phyloP scores from a whole-genome alignment of 495 filamentous ascomycete genomes.

The Penicillium pulvis region DNA sequence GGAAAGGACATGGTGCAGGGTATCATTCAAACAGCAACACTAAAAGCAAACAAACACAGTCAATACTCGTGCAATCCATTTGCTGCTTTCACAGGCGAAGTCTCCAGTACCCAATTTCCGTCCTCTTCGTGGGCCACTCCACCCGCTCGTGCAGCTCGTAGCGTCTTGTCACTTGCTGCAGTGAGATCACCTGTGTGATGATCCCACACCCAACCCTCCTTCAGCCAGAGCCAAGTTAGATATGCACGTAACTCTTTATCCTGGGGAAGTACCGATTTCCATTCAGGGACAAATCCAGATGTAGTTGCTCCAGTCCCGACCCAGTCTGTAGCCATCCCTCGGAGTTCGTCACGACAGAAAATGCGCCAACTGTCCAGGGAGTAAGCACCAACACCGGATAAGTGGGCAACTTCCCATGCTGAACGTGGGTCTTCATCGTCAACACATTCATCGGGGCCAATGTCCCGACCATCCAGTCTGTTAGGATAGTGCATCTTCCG shows the following conservation, averaged over 20 bases:
- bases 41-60: neutral
- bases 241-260: conserved; percentile 92
- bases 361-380: conserved; percentile 92
- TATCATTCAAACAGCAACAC: neutral
- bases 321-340: conserved; percentile 63
- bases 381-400: conserved; percentile 83
- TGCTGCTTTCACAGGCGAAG: conserved; percentile 35
- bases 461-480: conserved; percentile 54
- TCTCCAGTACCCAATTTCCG: conserved; percentile 50
- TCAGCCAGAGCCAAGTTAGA: conserved; percentile 88
- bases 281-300: conserved; percentile 59
- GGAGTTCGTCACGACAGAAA: conserved; percentile 81
- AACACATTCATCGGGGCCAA: conserved; percentile 52
- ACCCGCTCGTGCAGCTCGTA: conserved; percentile 60
- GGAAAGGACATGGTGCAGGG: no score
- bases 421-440: conserved; percentile 44
- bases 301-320: conserved; percentile 46
- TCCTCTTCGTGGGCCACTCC: conserved; percentile 63
- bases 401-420: conserved; percentile 84
- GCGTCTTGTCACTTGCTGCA: conserved; percentile 54
- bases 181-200: conserved; percentile 65
- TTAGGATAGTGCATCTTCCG: conserved; percentile 70
- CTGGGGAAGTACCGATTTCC: conserved; percentile 79
- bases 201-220: conserved; percentile 84
- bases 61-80: conserved; percentile 30